Conservation (phyloP, 495 filamentous ascomycete genomes). For the Friedmanniomyces endolithicus region DNA sequence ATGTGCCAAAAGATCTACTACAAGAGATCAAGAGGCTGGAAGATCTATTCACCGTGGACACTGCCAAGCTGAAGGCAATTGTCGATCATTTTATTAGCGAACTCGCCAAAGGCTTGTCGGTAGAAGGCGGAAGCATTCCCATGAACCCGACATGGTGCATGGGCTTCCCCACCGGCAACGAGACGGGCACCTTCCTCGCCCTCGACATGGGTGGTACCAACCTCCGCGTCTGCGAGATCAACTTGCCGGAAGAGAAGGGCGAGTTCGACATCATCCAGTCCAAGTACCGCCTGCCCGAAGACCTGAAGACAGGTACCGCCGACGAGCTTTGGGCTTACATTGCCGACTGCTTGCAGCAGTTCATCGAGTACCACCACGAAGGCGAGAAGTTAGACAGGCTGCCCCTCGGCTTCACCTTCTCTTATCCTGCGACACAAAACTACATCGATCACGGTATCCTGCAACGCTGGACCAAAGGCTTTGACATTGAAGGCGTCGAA, state of each 20-base stretch:
- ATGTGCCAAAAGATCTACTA: slow-evolving; percentile 73
- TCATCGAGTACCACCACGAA: slow-evolving; percentile 81
- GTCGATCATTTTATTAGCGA: slow-evolving; percentile 80
- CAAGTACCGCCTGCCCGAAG: slow-evolving; percentile 94
- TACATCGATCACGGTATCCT: slow-evolving; percentile 93
- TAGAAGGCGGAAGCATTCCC: slow-evolving; percentile 86
- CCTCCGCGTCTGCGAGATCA: slow-evolving; percentile 93
- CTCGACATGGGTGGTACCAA: slow-evolving; percentile 99
- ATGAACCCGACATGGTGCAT: slow-evolving; percentile 99
- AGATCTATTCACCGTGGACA: slow-evolving; percentile 69
- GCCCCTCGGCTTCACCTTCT: slow-evolving; percentile 94
- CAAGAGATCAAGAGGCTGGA: slow-evolving; percentile 78
- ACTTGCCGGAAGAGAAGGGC: slow-evolving; percentile 76
- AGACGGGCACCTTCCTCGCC: slow-evolving; percentile 83
- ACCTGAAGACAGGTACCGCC: slow-evolving; percentile 77
- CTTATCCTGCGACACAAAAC: slow-evolving; percentile 90
- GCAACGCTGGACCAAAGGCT: slow-evolving; percentile 98
- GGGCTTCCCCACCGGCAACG: slow-evolving; percentile 77
- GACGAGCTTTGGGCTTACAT: slow-evolving; percentile 98
- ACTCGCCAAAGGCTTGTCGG: slow-evolving; percentile 60
- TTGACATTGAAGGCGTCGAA: slow-evolving; percentile 94
- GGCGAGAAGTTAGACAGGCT: slow-evolving; percentile 52
- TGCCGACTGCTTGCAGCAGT: slow-evolving; percentile 91
- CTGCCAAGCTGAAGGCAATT: slow-evolving; percentile 71
- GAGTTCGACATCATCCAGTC: slow-evolving; percentile 99